Percentiles rank a stretch among this genome's conserved stretches.
These are phyloP conservation scores for Fonsecaea nubica DNA, from an alignment of 2,329 filamentous ascomycete species.

Conservation along the genomic window DNA sequence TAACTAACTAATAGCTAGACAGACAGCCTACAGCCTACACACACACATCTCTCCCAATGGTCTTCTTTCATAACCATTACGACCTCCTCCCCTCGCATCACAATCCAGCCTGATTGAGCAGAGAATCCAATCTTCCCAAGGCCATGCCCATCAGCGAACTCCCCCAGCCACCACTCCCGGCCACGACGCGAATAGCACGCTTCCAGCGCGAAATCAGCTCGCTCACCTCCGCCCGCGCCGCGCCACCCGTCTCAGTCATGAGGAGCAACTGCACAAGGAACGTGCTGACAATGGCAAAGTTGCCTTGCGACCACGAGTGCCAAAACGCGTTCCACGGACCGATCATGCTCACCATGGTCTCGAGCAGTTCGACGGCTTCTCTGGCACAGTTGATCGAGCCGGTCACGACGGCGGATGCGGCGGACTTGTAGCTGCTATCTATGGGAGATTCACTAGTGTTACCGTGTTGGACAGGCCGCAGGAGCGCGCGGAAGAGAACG, in stretches of 20 bases:
- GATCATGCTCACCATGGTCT: conserved; percentile 24
- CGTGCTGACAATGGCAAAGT: conserved; percentile 28
- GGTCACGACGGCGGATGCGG: conserved; percentile 21
- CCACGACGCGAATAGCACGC: conserved; percentile 19
- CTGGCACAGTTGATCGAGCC: conserved; percentile 23
- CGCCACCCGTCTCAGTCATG: conserved; percentile 9
- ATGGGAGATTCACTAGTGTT: background rate
- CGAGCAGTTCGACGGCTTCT: conserved; percentile 22
- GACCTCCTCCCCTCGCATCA: background rate
- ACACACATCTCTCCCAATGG: background rate
- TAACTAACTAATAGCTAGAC: too few species aligned
- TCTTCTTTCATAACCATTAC: background rate
- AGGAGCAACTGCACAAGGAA: conserved; percentile 23
- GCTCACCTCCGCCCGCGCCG: conserved; percentile 9
- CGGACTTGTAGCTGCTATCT: conserved; percentile 11
- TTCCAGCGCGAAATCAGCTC: conserved; percentile 27
- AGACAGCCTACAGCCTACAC: too few species aligned
- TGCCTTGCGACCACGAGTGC: conserved; percentile 32
- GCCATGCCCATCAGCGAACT: conserved; percentile 29
- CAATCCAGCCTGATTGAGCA: conserved; percentile 10
- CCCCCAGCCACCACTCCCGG: conserved; percentile 27
- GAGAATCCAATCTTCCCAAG: conserved; percentile 20
- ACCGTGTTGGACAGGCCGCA: conserved; percentile 17
- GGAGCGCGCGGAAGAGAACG: conserved; percentile 23
- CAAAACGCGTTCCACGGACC: conserved; percentile 28